Percentiles rank a stretch among this genome's conserved stretches.
These are phyloP conservation scores for Auriculariales sp. DNA, from an alignment of 768 basidiomycete species.

Conservation along the genomic window DNA sequence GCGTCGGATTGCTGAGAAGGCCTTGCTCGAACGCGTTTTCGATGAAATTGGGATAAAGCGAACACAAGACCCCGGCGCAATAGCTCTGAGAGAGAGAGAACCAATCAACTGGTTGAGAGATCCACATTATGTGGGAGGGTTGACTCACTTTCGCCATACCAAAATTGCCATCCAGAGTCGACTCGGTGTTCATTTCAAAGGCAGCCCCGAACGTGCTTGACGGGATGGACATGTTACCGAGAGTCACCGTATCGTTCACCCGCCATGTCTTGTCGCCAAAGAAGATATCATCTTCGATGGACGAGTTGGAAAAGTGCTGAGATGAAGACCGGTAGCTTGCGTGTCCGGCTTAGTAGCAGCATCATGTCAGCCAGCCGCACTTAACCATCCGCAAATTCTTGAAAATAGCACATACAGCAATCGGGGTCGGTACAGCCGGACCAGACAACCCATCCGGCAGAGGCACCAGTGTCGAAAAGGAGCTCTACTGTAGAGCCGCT, in stretches of 20 bases:
- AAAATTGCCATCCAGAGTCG: not conserved
- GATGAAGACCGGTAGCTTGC: not conserved
- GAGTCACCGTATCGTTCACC: slow-evolving; percentile 3
- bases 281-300: not conserved
- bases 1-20: slow-evolving; percentile 1
- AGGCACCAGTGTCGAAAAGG: slow-evolving; percentile 3
- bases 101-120: not conserved
- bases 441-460: slow-evolving; percentile 1
- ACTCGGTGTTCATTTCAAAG: not conserved
- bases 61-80: not conserved
- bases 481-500: not conserved
- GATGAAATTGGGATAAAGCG: slow-evolving; percentile 3
- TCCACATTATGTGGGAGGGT: not conserved
- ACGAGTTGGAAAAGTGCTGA: not conserved
- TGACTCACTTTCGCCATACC: slow-evolving; percentile 3
- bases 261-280: not conserved
- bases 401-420: not conserved
- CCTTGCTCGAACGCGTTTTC: slow-evolving; percentile 1
- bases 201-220: slow-evolving; percentile 2
- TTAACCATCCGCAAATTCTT: not conserved
- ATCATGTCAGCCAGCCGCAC: not conserved
- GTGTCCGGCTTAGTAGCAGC: not conserved
- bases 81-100: too few relatives aligned
- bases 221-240: slow-evolving; percentile 2
- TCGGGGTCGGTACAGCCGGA: not conserved